Base-by-base conservation (phyloP, 2,329 filamentous ascomycete species). In the Curvularia lunata region DNA sequence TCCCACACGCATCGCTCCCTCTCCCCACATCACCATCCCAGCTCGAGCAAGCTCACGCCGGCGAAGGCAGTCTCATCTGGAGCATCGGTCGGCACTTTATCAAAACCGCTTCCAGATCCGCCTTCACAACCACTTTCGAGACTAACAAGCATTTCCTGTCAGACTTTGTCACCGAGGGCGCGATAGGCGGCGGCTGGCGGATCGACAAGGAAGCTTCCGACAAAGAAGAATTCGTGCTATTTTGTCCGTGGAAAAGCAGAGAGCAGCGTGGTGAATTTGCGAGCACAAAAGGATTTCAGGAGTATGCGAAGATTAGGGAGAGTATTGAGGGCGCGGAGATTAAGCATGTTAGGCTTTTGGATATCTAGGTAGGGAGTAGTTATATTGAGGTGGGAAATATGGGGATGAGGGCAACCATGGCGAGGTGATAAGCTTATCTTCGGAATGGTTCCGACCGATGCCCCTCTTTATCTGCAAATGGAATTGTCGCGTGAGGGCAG, bases 211-310 rank as follows among this genome's bases (percentile, higher is more conserved):
- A 71, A 8, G 62, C 58, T 3, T 59, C 58, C 2, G 61, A 62
- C 0, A 72, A 75, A 45, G 75, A 80, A 12, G 79, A 82, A 47
- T 81, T 77, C 63, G 75, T 82, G 2, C 41, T 81, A 0, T 73
- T 82, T 18, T 75, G 59, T 27, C 76, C 76, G 0, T 81, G 79
- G 78, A 66, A 67, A 3, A 62, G 64, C 10, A 66, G 77, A 1
- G 67, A 76, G 32, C 66, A 80, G 45, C 75, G 80, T 54, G 18
- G 54, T 9, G 65, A 53, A 0, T 81, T 80, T 64, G 69, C 64
- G 5, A 59, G 71, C 19, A 72, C 70, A 2, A 71, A 75, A 5
- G 71, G 56, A 1, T 77, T 77, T 32, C 55, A 67, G 45, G 67
- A 66, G 48, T 74, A 70, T 49, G 63, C 42, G 5, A 47, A 54